Base-by-base conservation (phyloP, 257 asterid species). In the Petrea volubilis region DNA sequence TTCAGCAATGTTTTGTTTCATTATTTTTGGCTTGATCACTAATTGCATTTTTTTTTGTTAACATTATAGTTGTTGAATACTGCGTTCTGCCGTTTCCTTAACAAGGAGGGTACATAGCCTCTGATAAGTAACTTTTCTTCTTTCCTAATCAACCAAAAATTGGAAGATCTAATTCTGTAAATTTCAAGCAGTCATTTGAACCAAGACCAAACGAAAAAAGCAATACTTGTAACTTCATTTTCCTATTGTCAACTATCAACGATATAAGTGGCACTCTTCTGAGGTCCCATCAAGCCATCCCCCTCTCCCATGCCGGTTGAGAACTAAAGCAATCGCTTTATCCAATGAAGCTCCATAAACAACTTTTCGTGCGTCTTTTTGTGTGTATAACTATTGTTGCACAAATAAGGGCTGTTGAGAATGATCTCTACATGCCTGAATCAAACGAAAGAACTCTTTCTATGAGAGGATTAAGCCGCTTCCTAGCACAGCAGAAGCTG, bases 101-200 rank as follows among this genome's bases (percentile, higher is more conserved):
- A 29, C 38, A 71, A 60, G 28, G 40, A 27, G 20, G 75, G 40
- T 47, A 44, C 60, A 70, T 27, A 70, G 58, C 68, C 67, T 70
- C 68, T 46, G 33, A 59, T 31, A 1, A 21, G 61, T 14, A 46
- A 59, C 68, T 65, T 70, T 46, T 46, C 52, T 46, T 60, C 52
- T 29, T 44, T 23, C 33, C 13, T 12, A 60, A 59, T 15, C 59
- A 25, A 59, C 46, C 68, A 44, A 40, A 65, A 47, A 46, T 31
- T 31, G 34, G 50, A 59, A 46, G 57, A 70, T 58, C 2, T 69
- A n/a, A n/a, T 31, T 21, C 31, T 18, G 61, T 60, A 60, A 46
- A 25, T 10, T 60, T 18, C 25, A 60, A 47, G 61, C 61, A 46
- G 62, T 23, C 62, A 9, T 12, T 71, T 47, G 62, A 71, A 71